Base-by-base conservation (phyloP, 2,329 filamentous ascomycete species). In the Epichloe scottii region DNA sequence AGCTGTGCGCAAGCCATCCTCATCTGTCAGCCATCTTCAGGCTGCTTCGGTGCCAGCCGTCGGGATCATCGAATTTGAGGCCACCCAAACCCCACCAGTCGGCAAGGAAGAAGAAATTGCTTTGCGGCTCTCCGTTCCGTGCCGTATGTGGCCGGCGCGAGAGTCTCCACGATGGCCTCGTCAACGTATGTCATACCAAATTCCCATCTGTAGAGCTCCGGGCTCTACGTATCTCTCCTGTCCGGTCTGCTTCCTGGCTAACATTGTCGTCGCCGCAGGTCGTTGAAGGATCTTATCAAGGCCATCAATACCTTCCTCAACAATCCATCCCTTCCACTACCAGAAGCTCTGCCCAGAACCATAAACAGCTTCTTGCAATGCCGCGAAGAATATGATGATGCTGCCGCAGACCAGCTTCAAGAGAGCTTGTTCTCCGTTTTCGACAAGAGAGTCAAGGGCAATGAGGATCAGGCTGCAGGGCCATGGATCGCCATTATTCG, bases 371-470 rank as follows among this genome's bases (percentile, higher is more conserved):
- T 88, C 66, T 72, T 88, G 47, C 77, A 82, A 44, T 82, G 81
- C 59, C 81, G 87, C 62, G 71, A 78, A 51, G 77, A 78, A 57
- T 76, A 79, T 56, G 86, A 90, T 59, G 84, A 88, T 48, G 68
- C 74, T 51, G 75, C 81, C 40, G 76, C 81, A n/a, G 84, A 87
- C 57, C 80, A 82, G 52, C 73, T 89, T 48, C 81, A 89, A 55
- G 85, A 89, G 40, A 86, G 89, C 58, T 74, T 93, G 7, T 69
- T 84, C 40, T 67, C 73, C 23, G 74, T 87, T 50, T 89, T 84
- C 68, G 74, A 82, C 52, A 81, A 77, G 60, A 72, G 79, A 56
- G 78, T 90, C 53, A 72, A 73, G 23, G 74, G 75, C 35, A 71
- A 73, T 23, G 69, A 77, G 23, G 69, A 77, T 2, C 64, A 74